These are phyloP conservation scores for Wickerhamiella shivajii DNA, from an alignment of 805 yeast genomes.

Conservation along the genomic window DNA sequence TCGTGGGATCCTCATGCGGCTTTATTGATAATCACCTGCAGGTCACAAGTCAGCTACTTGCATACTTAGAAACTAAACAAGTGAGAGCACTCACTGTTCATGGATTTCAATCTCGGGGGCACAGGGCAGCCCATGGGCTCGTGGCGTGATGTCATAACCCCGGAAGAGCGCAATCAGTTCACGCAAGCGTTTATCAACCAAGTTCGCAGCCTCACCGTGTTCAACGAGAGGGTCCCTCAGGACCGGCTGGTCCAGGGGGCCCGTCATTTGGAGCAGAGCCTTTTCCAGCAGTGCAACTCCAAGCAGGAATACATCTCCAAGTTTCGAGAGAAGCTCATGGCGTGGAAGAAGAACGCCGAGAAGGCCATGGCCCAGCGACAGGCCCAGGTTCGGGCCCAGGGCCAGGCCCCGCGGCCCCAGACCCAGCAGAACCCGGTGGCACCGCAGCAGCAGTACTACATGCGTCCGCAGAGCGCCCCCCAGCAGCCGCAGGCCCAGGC, in stretches of 20 bases:
- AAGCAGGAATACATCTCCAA: slow-evolving; percentile 18
- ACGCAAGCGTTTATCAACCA: too few species aligned
- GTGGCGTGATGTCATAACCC: too few species aligned
- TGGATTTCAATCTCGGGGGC: too few species aligned
- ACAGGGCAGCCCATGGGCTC: too few species aligned
- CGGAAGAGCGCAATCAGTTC: too few species aligned
- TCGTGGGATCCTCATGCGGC: too few species aligned
- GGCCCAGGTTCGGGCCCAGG: slow-evolving; percentile 10
- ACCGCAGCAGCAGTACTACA: slow-evolving; percentile 8
- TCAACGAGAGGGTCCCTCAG: slow-evolving; percentile 19
- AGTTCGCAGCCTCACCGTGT: slow-evolving; percentile 16
- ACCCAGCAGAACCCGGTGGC: slow-evolving; percentile 12
- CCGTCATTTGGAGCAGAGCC: slow-evolving; percentile 21
- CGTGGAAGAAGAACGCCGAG: too few species aligned
- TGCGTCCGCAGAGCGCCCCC: slow-evolving; percentile 4
- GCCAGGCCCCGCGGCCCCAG: slow-evolving; percentile 13
- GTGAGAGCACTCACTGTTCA: too few species aligned
- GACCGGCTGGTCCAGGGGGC: slow-evolving; percentile 23
- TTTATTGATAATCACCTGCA: too few species aligned
- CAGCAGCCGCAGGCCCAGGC: slow-evolving; percentile 5
- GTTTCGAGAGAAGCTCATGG: too few species aligned
- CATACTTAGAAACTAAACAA: too few species aligned
- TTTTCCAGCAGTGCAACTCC: slow-evolving; percentile 20
- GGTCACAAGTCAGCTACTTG: too few species aligned
- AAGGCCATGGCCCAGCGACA: slow-evolving; percentile 16